phyloP scores from a whole-genome alignment of 805 yeast species.

The Jamesozyma hellenica region DNA sequence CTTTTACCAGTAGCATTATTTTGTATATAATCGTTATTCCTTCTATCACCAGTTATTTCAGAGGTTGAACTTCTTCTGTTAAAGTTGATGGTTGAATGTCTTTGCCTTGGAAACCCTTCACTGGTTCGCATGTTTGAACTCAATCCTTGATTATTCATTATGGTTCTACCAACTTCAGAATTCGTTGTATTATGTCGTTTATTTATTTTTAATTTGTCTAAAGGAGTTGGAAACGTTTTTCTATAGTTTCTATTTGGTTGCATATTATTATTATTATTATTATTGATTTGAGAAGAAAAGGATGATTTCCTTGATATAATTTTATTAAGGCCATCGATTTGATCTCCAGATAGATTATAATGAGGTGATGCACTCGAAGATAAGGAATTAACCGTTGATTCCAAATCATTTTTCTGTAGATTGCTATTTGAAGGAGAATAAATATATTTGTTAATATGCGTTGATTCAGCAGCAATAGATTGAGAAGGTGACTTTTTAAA shows the following conservation, averaged over 20 bases:
- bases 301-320: neutral
- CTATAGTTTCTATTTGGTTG: neutral
- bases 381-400: neutral
- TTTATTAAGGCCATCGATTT: neutral
- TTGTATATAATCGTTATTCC: neutral
- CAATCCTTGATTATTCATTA: constrained; percentile 13
- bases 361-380: constrained; percentile 1
- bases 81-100: neutral
- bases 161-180: constrained; percentile 2
- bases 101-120: neutral
- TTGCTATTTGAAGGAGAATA: constrained; percentile 4
- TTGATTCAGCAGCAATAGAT: constrained; percentile 2
- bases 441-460: constrained; percentile 2
- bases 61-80: constrained; percentile 10
- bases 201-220: constrained; percentile 17
- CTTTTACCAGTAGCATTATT: neutral
- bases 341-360: neutral
- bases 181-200: constrained; percentile 18
- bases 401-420: neutral
- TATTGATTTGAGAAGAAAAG: neutral
- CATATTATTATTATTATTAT: constrained; percentile 8
- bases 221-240: constrained; percentile 16
- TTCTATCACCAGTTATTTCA: constrained; percentile 1
- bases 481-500: neutral
- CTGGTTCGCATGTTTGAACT: constrained; percentile 17